phyloP scores from a whole-genome alignment of 2,329 filamentous ascomycete genomes.

The Fusarium sp. region DNA sequence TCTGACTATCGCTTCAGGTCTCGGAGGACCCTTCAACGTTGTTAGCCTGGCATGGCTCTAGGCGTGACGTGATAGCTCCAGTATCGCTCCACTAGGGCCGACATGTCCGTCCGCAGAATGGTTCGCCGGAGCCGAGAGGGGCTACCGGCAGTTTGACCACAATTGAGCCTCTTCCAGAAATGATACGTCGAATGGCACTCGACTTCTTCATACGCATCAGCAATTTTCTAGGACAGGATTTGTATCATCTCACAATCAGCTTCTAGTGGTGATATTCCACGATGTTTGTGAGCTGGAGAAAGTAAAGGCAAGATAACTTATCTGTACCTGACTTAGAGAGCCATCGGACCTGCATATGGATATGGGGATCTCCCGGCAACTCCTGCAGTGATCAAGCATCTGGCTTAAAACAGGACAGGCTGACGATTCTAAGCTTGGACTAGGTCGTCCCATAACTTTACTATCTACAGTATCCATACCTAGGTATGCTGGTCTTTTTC shows the following conservation, averaged over 20 bases:
- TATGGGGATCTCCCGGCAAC: constrained; percentile 23
- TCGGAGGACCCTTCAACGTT: constrained; percentile 6
- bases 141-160: constrained; percentile 7
- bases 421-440: constrained; percentile 5
- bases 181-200: not conserved
- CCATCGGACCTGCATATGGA: constrained; percentile 38
- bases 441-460: not conserved
- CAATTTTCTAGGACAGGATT: not conserved
- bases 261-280: not conserved
- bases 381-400: constrained; percentile 28
- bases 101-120: constrained; percentile 34
- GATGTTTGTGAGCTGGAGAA: not conserved
- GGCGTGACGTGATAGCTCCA: constrained; percentile 33
- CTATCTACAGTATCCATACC: not conserved
- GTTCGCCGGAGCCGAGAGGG: constrained; percentile 21
- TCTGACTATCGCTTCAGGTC: not conserved
- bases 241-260: not conserved
- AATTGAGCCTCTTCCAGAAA: not conserved
- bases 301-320: constrained; percentile 10
- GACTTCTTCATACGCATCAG: not conserved
- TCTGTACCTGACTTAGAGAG: not conserved
- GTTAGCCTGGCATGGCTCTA: constrained; percentile 21
- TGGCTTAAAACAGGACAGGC: constrained; percentile 11
- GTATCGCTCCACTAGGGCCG: constrained; percentile 24
- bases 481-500: constrained; percentile 11